Evolutionary conservation across 1,139 yeast species (phyloP).

Genomic region (Keqinozyma sinolaborantium): DNA sequence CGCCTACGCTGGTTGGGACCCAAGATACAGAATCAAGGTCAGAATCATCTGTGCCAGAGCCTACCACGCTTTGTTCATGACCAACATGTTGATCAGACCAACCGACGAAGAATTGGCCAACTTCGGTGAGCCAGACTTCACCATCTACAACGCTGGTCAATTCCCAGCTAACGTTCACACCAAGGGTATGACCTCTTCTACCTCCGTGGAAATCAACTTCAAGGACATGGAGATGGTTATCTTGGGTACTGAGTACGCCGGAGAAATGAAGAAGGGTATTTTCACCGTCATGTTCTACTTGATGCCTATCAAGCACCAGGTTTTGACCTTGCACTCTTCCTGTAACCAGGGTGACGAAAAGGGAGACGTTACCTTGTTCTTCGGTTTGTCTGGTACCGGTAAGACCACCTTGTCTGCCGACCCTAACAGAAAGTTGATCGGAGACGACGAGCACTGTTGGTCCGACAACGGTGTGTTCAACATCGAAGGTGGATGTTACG

Average conservation of each 20-base stretch:
- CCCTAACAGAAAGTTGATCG: conserved; percentile 89
- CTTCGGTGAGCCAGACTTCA: conserved; percentile 97
- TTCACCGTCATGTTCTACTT: conserved; percentile 98
- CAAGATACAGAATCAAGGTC: conserved; percentile 94
- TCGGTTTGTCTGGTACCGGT: conserved; percentile 97
- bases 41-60: conserved; percentile 98
- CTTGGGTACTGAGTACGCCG: conserved; percentile 97
- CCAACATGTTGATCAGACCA: conserved; percentile 96
- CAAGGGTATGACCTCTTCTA: conserved; percentile 95
- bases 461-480: conserved; percentile 97
- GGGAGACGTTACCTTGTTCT: conserved; percentile 88
- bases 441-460: conserved; percentile 99
- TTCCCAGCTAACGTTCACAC: conserved; percentile 98
- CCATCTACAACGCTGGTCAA: conserved; percentile 98
- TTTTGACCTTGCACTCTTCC: conserved; percentile 92
- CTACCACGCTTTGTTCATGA: conserved; percentile 97
- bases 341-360: conserved; percentile 81
- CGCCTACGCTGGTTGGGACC: conserved; percentile 99
- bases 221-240: conserved; percentile 98
- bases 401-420: conserved; percentile 97
- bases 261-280: conserved; percentile 99
- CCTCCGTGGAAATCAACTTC: conserved; percentile 95
- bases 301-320: conserved; percentile 93
- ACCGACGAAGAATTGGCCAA: conserved; percentile 81
- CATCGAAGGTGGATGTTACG: conserved; percentile 99